Evolutionary conservation across 805 yeast genomes (phyloP), one percentile per base, ranked within the genome.

Genomic region (Schizosaccharomyces cryophilus): DNA sequence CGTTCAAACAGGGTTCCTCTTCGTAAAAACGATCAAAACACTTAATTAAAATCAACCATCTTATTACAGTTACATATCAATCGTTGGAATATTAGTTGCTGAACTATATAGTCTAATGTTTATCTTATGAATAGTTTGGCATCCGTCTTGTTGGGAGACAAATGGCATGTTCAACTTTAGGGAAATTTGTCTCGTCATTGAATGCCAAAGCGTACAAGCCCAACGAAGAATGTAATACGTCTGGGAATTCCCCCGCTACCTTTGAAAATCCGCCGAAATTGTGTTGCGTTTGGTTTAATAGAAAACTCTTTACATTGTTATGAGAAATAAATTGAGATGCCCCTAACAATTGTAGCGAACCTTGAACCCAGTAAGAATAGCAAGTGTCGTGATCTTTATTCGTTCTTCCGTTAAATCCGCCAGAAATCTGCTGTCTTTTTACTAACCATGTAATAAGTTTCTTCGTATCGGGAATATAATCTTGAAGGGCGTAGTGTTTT

Each of bases 301-400:
- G 48, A 54, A 21, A 60, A 13, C 38, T 35, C 21, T 21, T 29
- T 19, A 26, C 24, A 15, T 54, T 58, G 15, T n/a, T 9, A 6
- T 15, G n/a, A 24, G 47, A 40, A 56, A 47, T 45, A 35, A 60
- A 38, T 19, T 21, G 56, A 7, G 26, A 17, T 19, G 38, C 60
- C 19, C 45, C 60, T 17, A 61, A 35, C 65, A 66, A 62, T 17
- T 63, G 61, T 15, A 66, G 61, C 13, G 66, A 60, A 21, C 61
- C 65, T 29, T 65, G 63, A 9, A 88, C 95, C 99, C 99, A 93
- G 95, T 96, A 93, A 66, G 93, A 82, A 69, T 93, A 93, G 69
- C 99, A 93, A n/a, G 87, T 95, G 71, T 93, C 99, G 0, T 97
- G 95, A 21, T 87, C 73, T 69, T 93, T 93, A 63, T 93, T 95